These are phyloP conservation scores for Trifolium dubium DNA, from an alignment of 306 rosid species.

Conservation along the genomic window DNA sequence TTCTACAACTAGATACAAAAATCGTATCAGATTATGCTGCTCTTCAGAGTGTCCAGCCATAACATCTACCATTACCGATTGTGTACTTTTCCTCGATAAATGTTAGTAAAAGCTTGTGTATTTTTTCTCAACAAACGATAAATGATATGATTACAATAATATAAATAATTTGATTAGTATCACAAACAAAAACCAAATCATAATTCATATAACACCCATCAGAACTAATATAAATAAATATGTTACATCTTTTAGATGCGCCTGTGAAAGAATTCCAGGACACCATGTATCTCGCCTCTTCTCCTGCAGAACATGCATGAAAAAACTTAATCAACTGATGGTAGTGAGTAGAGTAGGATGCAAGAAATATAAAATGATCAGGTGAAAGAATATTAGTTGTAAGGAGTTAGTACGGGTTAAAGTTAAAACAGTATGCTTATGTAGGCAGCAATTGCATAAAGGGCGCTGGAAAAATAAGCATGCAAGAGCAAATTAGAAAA, in stretches of 20 bases:
- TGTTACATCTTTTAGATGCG: conserved; percentile 60
- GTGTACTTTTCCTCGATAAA: neutral
- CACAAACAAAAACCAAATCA: conserved; percentile 27
- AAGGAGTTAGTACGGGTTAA: conserved; percentile 3
- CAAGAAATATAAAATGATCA: conserved; percentile 14
- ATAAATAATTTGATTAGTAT: conserved; percentile 6
- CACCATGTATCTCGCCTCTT: conserved; percentile 98
- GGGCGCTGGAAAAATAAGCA: conserved; percentile 5
- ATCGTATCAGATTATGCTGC: neutral
- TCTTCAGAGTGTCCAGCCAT: conserved; percentile 23
- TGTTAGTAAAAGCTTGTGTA: neutral
- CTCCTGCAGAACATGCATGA: conserved; percentile 61
- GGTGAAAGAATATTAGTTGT: conserved; percentile 23
- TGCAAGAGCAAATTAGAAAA: conserved; percentile 23
- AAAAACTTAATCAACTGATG: conserved; percentile 43
- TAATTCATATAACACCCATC: conserved; percentile 27
- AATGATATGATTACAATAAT: conserved; percentile 21
- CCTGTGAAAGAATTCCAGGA: conserved; percentile 66
- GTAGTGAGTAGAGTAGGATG: conserved; percentile 15
- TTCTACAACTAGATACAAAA: conserved; percentile 20
- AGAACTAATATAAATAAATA: conserved; percentile 23
- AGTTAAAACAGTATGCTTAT: conserved; percentile 31
- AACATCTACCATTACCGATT: neutral
- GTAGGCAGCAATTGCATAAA: conserved; percentile 19
- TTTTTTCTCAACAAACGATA: conserved; percentile 20